Percentiles rank a stretch among this genome's conserved stretches.
Conservation (phyloP, 129 eudicot genomes). For the Erigeron canadensis region DNA sequence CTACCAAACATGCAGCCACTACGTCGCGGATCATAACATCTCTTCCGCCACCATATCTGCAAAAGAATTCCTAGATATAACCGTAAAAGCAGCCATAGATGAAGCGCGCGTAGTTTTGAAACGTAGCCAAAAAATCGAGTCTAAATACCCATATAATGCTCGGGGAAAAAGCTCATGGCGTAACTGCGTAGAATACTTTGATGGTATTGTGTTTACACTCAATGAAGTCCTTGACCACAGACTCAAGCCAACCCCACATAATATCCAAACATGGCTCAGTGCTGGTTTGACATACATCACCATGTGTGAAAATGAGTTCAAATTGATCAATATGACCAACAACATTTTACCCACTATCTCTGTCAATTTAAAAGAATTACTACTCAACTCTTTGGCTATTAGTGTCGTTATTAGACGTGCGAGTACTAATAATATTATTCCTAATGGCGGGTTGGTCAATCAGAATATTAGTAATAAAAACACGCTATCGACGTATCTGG, state of each 20-base stretch:
- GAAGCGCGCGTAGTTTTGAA: conserved; percentile 23
- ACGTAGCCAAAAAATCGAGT: conserved; percentile 21
- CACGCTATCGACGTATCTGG: not conserved
- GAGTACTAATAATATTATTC: conserved; percentile 4
- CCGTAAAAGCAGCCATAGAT: conserved; percentile 17
- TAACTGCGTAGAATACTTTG: conserved; percentile 32
- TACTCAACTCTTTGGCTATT: conserved; percentile 33
- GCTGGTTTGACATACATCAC: conserved; percentile 27
- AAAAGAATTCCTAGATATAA: conserved; percentile 18
- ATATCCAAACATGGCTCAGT: conserved; percentile 35
- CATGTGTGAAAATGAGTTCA: conserved; percentile 31
- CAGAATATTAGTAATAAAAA: conserved; percentile 5
- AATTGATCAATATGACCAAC: conserved; percentile 20
- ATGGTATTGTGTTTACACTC: conserved; percentile 27
- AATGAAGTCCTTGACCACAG: conserved; percentile 26
- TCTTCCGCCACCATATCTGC: not conserved
- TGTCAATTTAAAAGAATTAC: conserved; percentile 13
- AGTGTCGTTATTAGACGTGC: conserved; percentile 20
- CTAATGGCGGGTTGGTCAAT: not conserved
- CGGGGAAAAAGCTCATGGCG: conserved; percentile 32
- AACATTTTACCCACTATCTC: conserved; percentile 11
- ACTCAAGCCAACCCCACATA: conserved; percentile 18
- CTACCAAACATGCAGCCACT: conserved; percentile 23
- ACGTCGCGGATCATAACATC: not conserved
- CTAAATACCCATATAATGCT: conserved; percentile 24